These are phyloP conservation scores for Cicer judaicum DNA, from an alignment of 306 rosid genomes.

Conservation along the genomic window DNA sequence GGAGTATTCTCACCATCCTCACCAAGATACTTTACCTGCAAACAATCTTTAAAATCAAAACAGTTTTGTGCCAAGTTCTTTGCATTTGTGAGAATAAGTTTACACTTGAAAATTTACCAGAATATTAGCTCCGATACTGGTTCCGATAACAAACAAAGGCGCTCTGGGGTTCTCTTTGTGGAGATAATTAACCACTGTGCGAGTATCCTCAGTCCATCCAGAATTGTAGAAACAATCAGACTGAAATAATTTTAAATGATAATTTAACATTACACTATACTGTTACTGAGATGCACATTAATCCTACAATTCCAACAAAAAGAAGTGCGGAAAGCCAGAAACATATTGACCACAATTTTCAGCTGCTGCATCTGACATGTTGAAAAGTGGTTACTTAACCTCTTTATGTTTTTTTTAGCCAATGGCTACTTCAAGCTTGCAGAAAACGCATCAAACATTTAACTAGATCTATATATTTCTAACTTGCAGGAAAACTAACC, in stretches of 20 bases:
- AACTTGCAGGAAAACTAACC: conserved; percentile 58
- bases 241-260: conserved; percentile 59
- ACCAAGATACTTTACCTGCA: conserved; percentile 93
- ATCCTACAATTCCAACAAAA: conserved; percentile 30
- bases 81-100: conserved; percentile 20
- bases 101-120: conserved; percentile 59
- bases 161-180: conserved; percentile 71
- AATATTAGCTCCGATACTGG: conserved; percentile 92
- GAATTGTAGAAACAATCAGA: conserved; percentile 96
- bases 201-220: conserved; percentile 97
- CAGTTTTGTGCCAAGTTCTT: conserved; percentile 21
- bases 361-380: conserved; percentile 3
- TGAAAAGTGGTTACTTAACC: conserved; percentile 13
- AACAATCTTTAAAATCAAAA: conserved; percentile 38
- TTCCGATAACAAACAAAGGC: conserved; percentile 85
- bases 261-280: conserved; percentile 22
- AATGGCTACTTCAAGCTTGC: conserved; percentile 3
- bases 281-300: conserved; percentile 25
- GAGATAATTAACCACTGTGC: conserved; percentile 66
- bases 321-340: not conserved
- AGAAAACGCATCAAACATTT: conserved; percentile 23
- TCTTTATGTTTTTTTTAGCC: conserved; percentile 9
- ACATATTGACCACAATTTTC: not conserved
- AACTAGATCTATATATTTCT: conserved; percentile 10
- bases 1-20: conserved; percentile 88